Percentiles rank a stretch among this genome's conserved stretches.
Evolutionary conservation across 1,284 basidiomycete species (phyloP).

Genomic region (Ustilago esculenta): DNA sequence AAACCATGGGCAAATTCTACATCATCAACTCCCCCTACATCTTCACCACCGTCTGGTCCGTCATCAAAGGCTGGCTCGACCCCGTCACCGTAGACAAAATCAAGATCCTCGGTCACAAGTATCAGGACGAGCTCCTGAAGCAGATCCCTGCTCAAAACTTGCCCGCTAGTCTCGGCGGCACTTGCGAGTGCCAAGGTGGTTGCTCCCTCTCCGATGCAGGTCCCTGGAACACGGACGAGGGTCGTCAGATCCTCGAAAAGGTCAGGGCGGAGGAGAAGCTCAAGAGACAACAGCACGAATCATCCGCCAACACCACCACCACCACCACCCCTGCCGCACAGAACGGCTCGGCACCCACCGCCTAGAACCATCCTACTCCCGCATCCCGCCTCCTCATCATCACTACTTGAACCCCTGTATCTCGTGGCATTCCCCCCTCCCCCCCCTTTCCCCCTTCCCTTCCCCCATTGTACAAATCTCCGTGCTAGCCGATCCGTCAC

Average conservation of each 20-base stretch:
- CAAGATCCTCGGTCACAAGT: conserved; percentile 61
- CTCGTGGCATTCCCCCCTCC: no score
- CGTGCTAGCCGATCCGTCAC: no score
- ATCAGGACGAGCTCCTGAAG: conserved; percentile 54
- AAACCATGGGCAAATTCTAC: conserved; percentile 92
- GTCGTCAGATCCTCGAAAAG: conserved; percentile 58
- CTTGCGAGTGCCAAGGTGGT: conserved; percentile 80
- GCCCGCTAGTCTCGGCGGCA: conserved; percentile 85
- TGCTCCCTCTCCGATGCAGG: conserved; percentile 91
- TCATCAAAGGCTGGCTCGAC: conserved; percentile 94
- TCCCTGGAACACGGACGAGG: conserved; percentile 79
- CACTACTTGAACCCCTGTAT: no score
- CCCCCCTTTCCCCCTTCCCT: no score
- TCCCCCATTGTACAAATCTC: no score
- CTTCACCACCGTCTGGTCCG: conserved; percentile 86
- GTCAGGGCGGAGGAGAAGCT: conserved; percentile 52
- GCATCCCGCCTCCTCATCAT: no score
- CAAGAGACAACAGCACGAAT: conserved; percentile 33
- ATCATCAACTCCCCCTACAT: conserved; percentile 85
- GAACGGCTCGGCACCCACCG: conserved; percentile 22
- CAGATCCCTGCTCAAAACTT: conserved; percentile 81
- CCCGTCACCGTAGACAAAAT: conserved; percentile 87
- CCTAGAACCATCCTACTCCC: no score
- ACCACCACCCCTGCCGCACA: conserved; percentile 12
- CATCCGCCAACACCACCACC: conserved; percentile 8